phyloP scores from a whole-genome alignment of 257 asterid genomes.

The Scutellaria galericulata region DNA sequence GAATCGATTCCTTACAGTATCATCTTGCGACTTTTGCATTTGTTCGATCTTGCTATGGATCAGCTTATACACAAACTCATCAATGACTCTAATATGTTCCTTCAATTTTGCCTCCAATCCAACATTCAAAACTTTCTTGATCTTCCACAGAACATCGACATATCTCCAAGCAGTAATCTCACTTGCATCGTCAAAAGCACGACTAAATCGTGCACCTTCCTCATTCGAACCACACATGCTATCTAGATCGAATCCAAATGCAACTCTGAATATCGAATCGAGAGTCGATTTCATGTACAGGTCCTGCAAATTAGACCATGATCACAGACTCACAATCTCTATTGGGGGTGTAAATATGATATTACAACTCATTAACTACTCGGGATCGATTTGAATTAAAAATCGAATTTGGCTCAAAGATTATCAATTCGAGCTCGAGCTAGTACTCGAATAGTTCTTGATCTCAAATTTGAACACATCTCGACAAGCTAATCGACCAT shows the following conservation, averaged over 20 bases:
- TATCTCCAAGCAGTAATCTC: slow-evolving; percentile 52
- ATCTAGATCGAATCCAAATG: slow-evolving; percentile 57
- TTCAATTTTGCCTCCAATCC: slow-evolving; percentile 57
- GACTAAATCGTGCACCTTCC: slow-evolving; percentile 47
- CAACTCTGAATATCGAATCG: slow-evolving; percentile 59
- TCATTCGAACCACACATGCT: slow-evolving; percentile 52
- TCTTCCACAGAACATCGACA: slow-evolving; percentile 58
- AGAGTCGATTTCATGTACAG: slow-evolving; percentile 57
- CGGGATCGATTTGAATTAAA: too few relatives aligned
- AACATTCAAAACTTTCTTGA: slow-evolving; percentile 52
- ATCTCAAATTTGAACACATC: too few relatives aligned
- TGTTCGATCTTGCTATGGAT: slow-evolving; percentile 46
- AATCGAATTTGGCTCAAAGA: too few relatives aligned
- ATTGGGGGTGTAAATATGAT: too few relatives aligned
- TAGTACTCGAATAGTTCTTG: too few relatives aligned
- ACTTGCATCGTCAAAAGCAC: slow-evolving; percentile 61
- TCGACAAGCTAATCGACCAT: too few relatives aligned
- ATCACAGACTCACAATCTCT: not conserved
- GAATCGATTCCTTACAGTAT: slow-evolving; percentile 35
- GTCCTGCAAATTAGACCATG: slow-evolving; percentile 41
- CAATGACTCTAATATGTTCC: slow-evolving; percentile 38
- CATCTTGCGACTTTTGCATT: slow-evolving; percentile 33
- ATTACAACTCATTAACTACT: too few relatives aligned
- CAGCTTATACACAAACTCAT: slow-evolving; percentile 53
- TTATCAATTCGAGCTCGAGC: too few relatives aligned